Percentiles rank a stretch among this genome's conserved stretches.
These are phyloP conservation scores for Blastocystis hominis DNA, from an alignment of 352 stramenopile species.

Conservation along the genomic window DNA sequence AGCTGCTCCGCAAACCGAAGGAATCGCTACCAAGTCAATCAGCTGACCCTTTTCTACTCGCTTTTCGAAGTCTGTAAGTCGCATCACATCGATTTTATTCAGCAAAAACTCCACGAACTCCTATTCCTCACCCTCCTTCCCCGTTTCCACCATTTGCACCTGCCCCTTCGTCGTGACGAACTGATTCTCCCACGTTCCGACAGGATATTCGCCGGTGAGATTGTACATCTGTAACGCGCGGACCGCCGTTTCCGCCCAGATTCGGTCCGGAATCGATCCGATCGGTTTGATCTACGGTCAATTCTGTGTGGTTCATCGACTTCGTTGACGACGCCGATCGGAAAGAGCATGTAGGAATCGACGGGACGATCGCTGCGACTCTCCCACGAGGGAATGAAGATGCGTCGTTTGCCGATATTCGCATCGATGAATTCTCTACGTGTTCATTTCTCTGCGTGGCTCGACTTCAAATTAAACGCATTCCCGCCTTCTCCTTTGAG, in stretches of 20 bases:
- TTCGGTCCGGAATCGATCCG: background rate
- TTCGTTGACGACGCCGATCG: conserved; percentile 14
- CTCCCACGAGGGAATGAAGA: conserved; percentile 22
- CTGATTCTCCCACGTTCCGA: conserved; percentile 19
- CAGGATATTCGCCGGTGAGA: background rate
- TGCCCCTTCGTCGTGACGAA: background rate
- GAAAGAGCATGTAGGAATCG: conserved; percentile 15
- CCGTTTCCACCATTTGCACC: background rate
- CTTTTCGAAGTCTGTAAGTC: conserved; percentile 12
- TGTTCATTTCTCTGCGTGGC: no score
- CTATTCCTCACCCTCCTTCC: background rate
- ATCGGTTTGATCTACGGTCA: background rate
- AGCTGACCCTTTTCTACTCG: background rate
- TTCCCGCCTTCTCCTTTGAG: conserved; percentile 21
- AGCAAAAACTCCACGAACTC: conserved; percentile 17
- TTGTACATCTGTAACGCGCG: background rate
- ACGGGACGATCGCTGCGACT: conserved; percentile 17
- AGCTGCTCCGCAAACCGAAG: conserved; percentile 13
- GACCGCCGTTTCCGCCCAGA: background rate
- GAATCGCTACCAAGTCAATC: background rate
- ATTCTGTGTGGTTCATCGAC: background rate
- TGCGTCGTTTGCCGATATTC: background rate
- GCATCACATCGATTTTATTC: background rate
- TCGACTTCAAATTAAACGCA: conserved; percentile 43
- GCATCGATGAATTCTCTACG: conserved; percentile 47